Base-by-base conservation (phyloP, 1,284 basidiomycete species). In the Lentinula novae-zelandiae region DNA sequence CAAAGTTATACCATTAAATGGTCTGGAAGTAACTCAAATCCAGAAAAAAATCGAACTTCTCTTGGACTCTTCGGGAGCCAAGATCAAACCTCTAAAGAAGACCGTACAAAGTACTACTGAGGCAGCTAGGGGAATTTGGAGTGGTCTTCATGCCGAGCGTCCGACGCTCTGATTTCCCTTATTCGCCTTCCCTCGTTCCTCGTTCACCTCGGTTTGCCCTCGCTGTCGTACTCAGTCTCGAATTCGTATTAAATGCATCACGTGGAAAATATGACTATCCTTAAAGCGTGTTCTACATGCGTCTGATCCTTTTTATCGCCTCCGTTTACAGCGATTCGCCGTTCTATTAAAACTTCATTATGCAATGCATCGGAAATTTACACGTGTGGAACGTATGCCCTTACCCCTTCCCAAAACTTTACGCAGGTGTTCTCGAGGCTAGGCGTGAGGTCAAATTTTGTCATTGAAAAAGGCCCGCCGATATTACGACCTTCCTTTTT, bases 121-220 rank as follows among this genome's bases (percentile, higher is more conserved):
- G 75, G 82, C 90, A 34, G 81, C 89, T 27, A 85, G 92, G 72
- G 92, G 92, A 58, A 91, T 94, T 65, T 93, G 91, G 92, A 90
- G 87, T 71, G 90, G 91, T 49, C 71, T 93, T 64, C 91, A 93
- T 67, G 86, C 87, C 64, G 82, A 85, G 67, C 76, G 79, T 54
- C 83, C 82, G 1, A 59, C 66, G 7, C 72, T 81, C 63, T 81
- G 67, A 60, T 52, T 42, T 54, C 13, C 20, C 57, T 52, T 52
- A 40, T 58, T 38, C 48, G 42, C 53, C 46, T 57, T 60, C 63
- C 22, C 60, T 61, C 63, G 59, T 58, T 50, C 52, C 60, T 57
- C 52, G 42, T 55, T 44, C 33, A 31, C 57, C 53, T 38, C 52
- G 52, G 52, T 53, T 17, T 22, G 46, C 42, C 40, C 39, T 42